phyloP scores from a whole-genome alignment of 495 filamentous ascomycete genomes.

The Trichoderma virens region DNA sequence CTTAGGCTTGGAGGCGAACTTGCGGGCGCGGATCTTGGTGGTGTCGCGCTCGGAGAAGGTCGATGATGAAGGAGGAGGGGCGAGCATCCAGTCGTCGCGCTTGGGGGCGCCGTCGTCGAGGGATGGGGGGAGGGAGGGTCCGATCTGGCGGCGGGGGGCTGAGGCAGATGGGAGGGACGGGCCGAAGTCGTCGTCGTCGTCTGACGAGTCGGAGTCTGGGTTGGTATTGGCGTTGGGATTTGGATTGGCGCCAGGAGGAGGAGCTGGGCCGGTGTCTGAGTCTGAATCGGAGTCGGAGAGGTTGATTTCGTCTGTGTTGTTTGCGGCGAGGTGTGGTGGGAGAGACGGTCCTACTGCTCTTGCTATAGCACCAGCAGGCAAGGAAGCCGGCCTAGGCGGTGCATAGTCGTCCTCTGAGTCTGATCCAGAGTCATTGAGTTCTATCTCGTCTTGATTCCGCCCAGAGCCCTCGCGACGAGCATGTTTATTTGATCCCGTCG shows the following conservation, averaged over 20 bases:
- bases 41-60: conserved; percentile 64
- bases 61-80: conserved; percentile 58
- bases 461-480: background rate
- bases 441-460: conserved; percentile 21
- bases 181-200: conserved; percentile 51
- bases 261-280: conserved; percentile 9
- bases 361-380: conserved; percentile 8
- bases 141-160: conserved; percentile 20
- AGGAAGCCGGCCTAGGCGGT: conserved; percentile 15
- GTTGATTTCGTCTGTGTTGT: conserved; percentile 25
- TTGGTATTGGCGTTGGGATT: conserved; percentile 21
- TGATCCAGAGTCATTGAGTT: conserved; percentile 18
- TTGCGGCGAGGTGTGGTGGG: conserved; percentile 15
- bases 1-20: conserved; percentile 64
- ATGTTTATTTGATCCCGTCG: background rate
- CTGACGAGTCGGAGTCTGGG: conserved; percentile 25
- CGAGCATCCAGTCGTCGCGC: conserved; percentile 92
- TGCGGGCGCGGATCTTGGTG: conserved; percentile 71
- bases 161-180: conserved; percentile 57
- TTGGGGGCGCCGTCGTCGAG: conserved; percentile 27
- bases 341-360: conserved; percentile 30
- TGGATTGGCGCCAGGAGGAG: conserved; percentile 16
- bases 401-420: conserved; percentile 31
- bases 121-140: conserved; percentile 15
- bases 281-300: conserved; percentile 17